A percentile compares a stretch with the other conserved stretches of the same genome.
phyloP scores from a whole-genome alignment of 2,329 filamentous ascomycete species.

The Fusarium sp. region DNA sequence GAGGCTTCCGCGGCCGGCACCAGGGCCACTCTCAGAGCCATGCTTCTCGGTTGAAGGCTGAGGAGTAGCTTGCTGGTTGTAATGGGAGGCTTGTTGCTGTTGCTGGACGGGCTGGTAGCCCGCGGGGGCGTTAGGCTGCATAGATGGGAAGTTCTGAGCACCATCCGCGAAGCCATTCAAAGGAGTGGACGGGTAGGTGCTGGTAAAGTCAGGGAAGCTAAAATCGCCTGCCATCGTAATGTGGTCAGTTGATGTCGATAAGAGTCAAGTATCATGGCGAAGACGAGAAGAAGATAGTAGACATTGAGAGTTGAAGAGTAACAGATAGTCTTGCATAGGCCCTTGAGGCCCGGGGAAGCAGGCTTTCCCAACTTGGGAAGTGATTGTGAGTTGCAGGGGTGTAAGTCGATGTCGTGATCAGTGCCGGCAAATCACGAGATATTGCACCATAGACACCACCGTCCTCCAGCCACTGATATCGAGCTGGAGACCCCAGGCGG shows the following conservation, averaged over 20 bases:
- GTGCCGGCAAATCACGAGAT: constrained; percentile 62
- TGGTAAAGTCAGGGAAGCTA: constrained; percentile 63
- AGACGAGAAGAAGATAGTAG: constrained; percentile 21
- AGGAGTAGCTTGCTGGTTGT: constrained; percentile 42
- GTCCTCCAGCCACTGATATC: constrained; percentile 46
- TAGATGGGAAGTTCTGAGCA: constrained; percentile 56
- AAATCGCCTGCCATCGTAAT: constrained; percentile 65
- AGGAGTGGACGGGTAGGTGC: constrained; percentile 60
- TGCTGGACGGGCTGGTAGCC: constrained; percentile 54
- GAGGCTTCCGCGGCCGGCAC: constrained; percentile 54
- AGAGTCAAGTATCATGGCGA: constrained; percentile 37
- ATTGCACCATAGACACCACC: constrained; percentile 67
- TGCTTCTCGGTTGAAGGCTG: constrained; percentile 54
- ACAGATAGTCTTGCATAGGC: constrained; percentile 32
- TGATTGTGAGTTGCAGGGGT: constrained; percentile 36
- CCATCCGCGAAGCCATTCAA: constrained; percentile 53
- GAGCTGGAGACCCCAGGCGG: constrained; percentile 23
- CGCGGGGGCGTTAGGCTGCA: constrained; percentile 62
- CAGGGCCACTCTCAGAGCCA: constrained; percentile 54
- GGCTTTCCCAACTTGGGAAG: constrained; percentile 42
- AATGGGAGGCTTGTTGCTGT: constrained; percentile 40
- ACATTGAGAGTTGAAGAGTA: constrained; percentile 32
- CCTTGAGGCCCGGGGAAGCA: constrained; percentile 31
- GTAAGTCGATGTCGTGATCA: constrained; percentile 41
- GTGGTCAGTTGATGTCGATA: constrained; percentile 41